Base-by-base conservation (phyloP, 768 basidiomycete genomes). In the Hygrophorus pudorinus region DNA sequence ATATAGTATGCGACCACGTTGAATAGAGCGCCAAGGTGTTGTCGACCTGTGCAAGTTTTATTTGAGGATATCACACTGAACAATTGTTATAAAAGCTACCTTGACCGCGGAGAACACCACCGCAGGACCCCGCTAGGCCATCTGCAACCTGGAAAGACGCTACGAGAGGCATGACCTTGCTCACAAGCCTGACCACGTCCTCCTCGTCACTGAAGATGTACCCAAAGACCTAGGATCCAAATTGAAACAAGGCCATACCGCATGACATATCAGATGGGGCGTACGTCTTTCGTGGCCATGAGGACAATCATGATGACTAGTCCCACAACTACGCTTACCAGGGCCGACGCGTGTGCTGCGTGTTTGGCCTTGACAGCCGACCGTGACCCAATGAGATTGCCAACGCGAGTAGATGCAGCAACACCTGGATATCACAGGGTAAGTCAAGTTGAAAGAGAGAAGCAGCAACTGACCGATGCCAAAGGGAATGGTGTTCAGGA, bases 81-180 rank as follows among this genome's bases (percentile, higher is more conserved):
- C 5, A 36, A 12, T n/a, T n/a, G 35, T 9, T 35, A 28, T 46
- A 12, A 5, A 29, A 30, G 51, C 66, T 73, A 58, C 90, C 90
- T 55, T 82, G 73, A 3, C 87, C 85, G 35, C 92, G 78, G 41
- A 96, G 70, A 46, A 92, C 75, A 5, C 89, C 89, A 5, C 71
- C 71, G 47, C 84, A 59, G 63, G 81, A 53, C 47, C 72, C 78
- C 21, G 73, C 67, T 8, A 85, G 62, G 13, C 83, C 88, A 58
- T 96, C 92, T 31, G 87, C 81, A 2, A 91, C 73, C 60, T 91
- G 83, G 59, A 79, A 83, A 3, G 81, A 71, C 10, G 80, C 79
- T 8, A 93, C 81, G 17, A 84, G 68, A 0, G 86, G 85, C 55
- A 89, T 70, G 32, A 89, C 77, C 20, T 66, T 63, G 2, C 79